Evolutionary conservation across 2,329 filamentous ascomycete genomes (phyloP).

Genomic region (Microdochium nivale): DNA sequence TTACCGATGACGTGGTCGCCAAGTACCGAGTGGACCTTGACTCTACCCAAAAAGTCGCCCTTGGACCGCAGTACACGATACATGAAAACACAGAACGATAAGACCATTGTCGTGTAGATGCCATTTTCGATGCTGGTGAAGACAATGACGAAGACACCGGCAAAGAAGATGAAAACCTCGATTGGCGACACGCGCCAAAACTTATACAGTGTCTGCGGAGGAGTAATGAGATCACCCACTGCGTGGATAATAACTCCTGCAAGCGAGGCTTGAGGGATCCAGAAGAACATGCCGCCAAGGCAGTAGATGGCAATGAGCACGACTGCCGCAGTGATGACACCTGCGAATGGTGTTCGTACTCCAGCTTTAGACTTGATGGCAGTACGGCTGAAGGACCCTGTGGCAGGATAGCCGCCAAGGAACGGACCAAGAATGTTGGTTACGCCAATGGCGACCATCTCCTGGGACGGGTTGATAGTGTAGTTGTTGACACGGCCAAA

Average conservation of each 20-base stretch:
- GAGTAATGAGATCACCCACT: constrained; percentile 84
- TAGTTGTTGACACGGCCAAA: constrained; percentile 97
- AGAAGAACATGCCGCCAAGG: constrained; percentile 82
- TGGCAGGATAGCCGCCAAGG: constrained; percentile 84
- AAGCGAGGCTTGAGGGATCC: constrained; percentile 75
- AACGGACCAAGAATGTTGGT: constrained; percentile 87
- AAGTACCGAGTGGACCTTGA: constrained; percentile 76
- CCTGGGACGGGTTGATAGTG: constrained; percentile 88
- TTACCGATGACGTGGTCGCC: constrained; percentile 65
- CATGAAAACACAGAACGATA: constrained; percentile 70
- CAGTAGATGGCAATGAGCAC: constrained; percentile 88
- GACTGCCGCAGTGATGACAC: constrained; percentile 76
- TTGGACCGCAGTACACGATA: constrained; percentile 77
- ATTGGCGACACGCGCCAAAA: constrained; percentile 92
- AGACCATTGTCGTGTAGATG: constrained; percentile 76
- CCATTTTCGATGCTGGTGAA: constrained; percentile 87
- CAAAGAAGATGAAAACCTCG: constrained; percentile 87
- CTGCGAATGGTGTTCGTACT: constrained; percentile 82
- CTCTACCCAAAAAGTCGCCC: constrained; percentile 75
- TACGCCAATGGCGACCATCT: constrained; percentile 89
- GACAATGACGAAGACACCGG: constrained; percentile 82
- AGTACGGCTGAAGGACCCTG: constrained; percentile 91
- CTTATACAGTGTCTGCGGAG: constrained; percentile 84
- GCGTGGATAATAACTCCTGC: constrained; percentile 93
- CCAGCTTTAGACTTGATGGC: constrained; percentile 97